Conservation (phyloP, 2,329 filamentous ascomycete species). For the Camillea tinctor region DNA sequence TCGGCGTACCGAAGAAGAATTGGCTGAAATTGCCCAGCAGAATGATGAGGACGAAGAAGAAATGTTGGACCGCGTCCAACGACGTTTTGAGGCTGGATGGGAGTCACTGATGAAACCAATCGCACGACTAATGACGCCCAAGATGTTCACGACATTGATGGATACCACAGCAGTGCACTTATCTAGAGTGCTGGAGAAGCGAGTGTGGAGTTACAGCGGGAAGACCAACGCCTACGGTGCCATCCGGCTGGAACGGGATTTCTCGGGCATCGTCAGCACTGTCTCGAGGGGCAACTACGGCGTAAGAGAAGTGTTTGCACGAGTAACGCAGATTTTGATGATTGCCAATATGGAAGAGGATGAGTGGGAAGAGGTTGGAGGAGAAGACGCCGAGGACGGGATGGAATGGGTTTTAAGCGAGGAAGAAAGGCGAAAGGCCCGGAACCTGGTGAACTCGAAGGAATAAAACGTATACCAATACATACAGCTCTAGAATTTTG, state of each 20-base stretch:
- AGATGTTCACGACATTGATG: conserved; percentile 74
- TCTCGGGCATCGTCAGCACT: conserved; percentile 64
- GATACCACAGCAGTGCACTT: conserved; percentile 73
- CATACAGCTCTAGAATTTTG: conserved; percentile 1
- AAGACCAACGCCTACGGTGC: conserved; percentile 75
- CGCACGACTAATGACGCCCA: conserved; percentile 76
- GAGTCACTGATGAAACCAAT: conserved; percentile 81
- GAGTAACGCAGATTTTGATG: conserved; percentile 68
- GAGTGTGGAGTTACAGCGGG: conserved; percentile 77
- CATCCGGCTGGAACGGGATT: conserved; percentile 69
- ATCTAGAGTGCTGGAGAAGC: conserved; percentile 78
- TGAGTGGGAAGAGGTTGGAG: conserved; percentile 69
- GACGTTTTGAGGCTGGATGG: conserved; percentile 84
- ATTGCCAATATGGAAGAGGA: conserved; percentile 80
- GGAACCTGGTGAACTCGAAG: conserved; percentile 53
- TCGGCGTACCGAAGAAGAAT: conserved; percentile 61
- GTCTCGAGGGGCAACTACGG: conserved; percentile 63
- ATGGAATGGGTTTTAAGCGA: conserved; percentile 60
- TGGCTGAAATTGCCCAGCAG: conserved; percentile 54
- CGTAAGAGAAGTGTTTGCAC: conserved; percentile 64
- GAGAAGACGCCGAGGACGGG: conserved; percentile 49
- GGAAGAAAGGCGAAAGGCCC: conserved; percentile 63
- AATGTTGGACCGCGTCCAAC: conserved; percentile 66
- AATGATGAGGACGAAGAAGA: conserved; percentile 54
- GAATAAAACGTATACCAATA: conserved; percentile 14